Evolutionary conservation across 352 stramenopile genomes (phyloP).

Genomic region (Phytophthora cryptogea): DNA sequence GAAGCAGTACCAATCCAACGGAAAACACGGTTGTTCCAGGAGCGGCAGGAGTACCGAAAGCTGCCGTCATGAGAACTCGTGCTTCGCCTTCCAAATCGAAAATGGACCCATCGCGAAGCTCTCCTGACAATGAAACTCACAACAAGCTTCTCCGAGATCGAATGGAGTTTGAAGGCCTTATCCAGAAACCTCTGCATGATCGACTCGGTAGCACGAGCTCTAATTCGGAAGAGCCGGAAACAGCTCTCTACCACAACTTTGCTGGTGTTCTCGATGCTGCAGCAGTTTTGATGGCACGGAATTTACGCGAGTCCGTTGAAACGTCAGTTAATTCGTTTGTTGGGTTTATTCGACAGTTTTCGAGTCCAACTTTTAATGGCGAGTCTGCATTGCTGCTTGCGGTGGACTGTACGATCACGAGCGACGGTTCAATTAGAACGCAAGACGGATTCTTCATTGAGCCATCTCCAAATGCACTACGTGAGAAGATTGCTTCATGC

Average conservation of each 20-base stretch:
- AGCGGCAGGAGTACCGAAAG: slow-evolving; percentile 20
- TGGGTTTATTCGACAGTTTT: slow-evolving; percentile 79
- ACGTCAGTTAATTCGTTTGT: slow-evolving; percentile 77
- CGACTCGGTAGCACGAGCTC: slow-evolving; percentile 8
- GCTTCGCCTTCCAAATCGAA: slow-evolving; percentile 32
- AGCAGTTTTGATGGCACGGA: slow-evolving; percentile 90
- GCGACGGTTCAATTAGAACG: slow-evolving; percentile 18
- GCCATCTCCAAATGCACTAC: slow-evolving; percentile 50
- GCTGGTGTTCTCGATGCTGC: slow-evolving; percentile 80
- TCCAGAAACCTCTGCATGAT: slow-evolving; percentile 22
- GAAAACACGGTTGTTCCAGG: slow-evolving; percentile 27
- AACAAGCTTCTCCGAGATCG: slow-evolving; percentile 47
- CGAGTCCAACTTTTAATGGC: slow-evolving; percentile 46
- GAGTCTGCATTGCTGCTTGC: slow-evolving; percentile 68
- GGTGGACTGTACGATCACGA: slow-evolving; percentile 49
- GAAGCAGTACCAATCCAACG: slow-evolving; percentile 13
- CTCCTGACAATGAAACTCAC: slow-evolving; percentile 28
- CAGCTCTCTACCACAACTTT: slow-evolving; percentile 54
- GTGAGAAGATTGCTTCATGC: slow-evolving; percentile 70
- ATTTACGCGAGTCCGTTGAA: slow-evolving; percentile 87
- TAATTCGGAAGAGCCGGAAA: slow-evolving; percentile 45
- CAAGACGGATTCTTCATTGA: slow-evolving; percentile 67
- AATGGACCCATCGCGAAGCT: slow-evolving; percentile 4
- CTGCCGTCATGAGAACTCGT: slow-evolving; percentile 2
- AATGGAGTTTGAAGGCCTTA: slow-evolving; percentile 60